A percentile compares a stretch with the other conserved stretches of the same genome.
phyloP scores from a whole-genome alignment of 2,329 filamentous ascomycete species.

The Aspergillus candidus region DNA sequence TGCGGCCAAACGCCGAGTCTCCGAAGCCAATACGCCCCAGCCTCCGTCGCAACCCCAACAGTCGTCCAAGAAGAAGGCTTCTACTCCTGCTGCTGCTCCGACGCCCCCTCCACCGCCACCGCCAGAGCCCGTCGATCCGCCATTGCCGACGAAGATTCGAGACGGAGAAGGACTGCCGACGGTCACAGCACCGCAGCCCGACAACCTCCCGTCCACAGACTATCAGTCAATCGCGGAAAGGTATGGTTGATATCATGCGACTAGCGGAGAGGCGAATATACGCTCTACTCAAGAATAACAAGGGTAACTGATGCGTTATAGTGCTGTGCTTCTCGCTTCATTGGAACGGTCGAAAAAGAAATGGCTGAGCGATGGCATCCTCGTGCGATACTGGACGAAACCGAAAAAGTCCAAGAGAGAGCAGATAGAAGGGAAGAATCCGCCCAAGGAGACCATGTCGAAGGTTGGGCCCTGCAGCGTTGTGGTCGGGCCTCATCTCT shows the following conservation, averaged over 20 bases:
- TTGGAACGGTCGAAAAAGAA: slow-evolving; percentile 54
- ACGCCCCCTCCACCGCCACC: slow-evolving; percentile 24
- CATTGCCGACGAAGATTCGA: slow-evolving; percentile 48
- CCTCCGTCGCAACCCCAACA: slow-evolving; percentile 22
- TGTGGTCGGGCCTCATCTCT: slow-evolving; percentile 58
- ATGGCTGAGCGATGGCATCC: slow-evolving; percentile 50
- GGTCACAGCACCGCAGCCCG: slow-evolving; percentile 45
- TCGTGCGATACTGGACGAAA: slow-evolving; percentile 54
- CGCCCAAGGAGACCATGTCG: slow-evolving; percentile 48
- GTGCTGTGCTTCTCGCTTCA: slow-evolving; percentile 53
- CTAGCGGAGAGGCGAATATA: not conserved
- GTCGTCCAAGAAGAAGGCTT: slow-evolving; percentile 29
- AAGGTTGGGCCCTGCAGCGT: slow-evolving; percentile 54
- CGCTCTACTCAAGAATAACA: not conserved
- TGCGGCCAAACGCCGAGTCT: slow-evolving; percentile 38
- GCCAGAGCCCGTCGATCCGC: slow-evolving; percentile 30
- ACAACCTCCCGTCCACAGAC: slow-evolving; percentile 44
- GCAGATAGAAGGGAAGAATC: slow-evolving; percentile 42
- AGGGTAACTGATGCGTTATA: slow-evolving; percentile 23
- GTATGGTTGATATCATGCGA: slow-evolving; percentile 19
- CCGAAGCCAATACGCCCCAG: slow-evolving; percentile 30
- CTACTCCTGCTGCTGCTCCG: slow-evolving; percentile 21
- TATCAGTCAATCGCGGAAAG: slow-evolving; percentile 57
- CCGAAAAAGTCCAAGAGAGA: slow-evolving; percentile 51
- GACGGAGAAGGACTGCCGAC: slow-evolving; percentile 52